These are phyloP conservation scores for Hypoxylon crocopeplum DNA, from an alignment of 495 filamentous ascomycete genomes.

Conservation along the genomic window DNA sequence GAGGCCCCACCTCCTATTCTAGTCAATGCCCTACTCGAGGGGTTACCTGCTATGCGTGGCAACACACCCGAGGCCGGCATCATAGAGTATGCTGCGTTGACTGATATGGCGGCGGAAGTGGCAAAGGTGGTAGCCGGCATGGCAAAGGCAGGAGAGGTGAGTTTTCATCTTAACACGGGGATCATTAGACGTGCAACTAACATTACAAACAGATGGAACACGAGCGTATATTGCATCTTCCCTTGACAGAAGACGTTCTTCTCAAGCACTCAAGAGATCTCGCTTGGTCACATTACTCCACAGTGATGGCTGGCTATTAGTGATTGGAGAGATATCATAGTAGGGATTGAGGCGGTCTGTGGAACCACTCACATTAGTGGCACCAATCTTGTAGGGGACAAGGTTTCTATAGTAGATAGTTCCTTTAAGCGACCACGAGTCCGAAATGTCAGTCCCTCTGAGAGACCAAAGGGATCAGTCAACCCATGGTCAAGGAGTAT, in stretches of 20 bases:
- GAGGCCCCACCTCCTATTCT: slow-evolving; percentile 49
- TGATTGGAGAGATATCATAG: background rate
- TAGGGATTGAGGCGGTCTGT: too few species aligned
- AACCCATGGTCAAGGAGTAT: background rate
- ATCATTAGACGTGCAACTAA: slow-evolving; percentile 16
- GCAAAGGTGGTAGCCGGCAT: slow-evolving; percentile 67
- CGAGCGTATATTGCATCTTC: slow-evolving; percentile 66
- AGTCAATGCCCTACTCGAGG: slow-evolving; percentile 65
- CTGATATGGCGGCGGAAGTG: slow-evolving; percentile 79
- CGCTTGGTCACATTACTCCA: slow-evolving; percentile 68
- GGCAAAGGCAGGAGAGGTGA: slow-evolving; percentile 62
- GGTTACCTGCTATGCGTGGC: slow-evolving; percentile 68
- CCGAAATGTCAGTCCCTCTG: background rate
- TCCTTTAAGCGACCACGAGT: background rate
- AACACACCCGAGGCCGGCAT: slow-evolving; percentile 57
- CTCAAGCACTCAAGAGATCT: slow-evolving; percentile 71
- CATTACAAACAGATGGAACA: slow-evolving; percentile 43
- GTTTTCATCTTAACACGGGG: slow-evolving; percentile 29
- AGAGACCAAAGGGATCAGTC: background rate
- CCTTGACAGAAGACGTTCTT: slow-evolving; percentile 74
- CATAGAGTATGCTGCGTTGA: slow-evolving; percentile 66
- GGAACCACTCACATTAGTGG: slow-evolving; percentile 1
- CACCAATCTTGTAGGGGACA: background rate
- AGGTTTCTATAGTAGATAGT: slow-evolving; percentile 25
- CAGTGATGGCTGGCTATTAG: slow-evolving; percentile 35